These are phyloP conservation scores for Xylaria sp. DNA, from an alignment of 2,329 filamentous ascomycete genomes.

Conservation along the genomic window DNA sequence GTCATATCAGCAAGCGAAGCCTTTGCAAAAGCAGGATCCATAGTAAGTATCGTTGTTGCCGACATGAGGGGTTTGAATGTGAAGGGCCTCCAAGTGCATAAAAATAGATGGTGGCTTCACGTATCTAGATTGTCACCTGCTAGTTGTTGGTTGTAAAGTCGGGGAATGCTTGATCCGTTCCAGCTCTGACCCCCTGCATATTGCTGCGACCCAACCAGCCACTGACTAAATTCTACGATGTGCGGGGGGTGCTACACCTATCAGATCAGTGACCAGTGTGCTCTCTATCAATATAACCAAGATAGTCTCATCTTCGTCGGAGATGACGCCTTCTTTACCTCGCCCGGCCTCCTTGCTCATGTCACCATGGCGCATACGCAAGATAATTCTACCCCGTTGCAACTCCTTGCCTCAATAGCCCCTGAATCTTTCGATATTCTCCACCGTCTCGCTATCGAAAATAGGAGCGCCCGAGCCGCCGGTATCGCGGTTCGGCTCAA, in stretches of 20 bases:
- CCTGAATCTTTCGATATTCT: not conserved
- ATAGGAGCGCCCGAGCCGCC: not conserved
- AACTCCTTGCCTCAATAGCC: slow-evolving; percentile 14
- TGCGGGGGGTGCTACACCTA: slow-evolving; percentile 2
- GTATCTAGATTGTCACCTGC: not conserved
- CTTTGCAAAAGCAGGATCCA: slow-evolving; percentile 4
- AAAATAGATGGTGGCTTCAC: not conserved
- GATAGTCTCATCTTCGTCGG: slow-evolving; percentile 7
- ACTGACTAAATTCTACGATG: not conserved
- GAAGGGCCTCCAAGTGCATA: no score
- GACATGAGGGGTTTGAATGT: no score
- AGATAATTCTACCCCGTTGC: slow-evolving; percentile 1
- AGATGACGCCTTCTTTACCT: not conserved
- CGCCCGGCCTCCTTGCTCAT: slow-evolving; percentile 4
- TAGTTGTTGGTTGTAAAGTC: not conserved
- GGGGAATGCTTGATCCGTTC: slow-evolving; percentile 4
- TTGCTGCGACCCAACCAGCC: slow-evolving; percentile 1
- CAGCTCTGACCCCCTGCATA: slow-evolving; percentile 12
- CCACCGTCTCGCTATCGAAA: not conserved
- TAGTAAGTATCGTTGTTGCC: slow-evolving; percentile 1
- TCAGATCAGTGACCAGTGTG: not conserved
- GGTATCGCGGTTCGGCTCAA: no score
- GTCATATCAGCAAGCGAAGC: slow-evolving; percentile 17
- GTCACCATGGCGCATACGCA: slow-evolving; percentile 13
- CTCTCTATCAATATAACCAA: no score